Evolutionary conservation across 225 moss, liverwort and hornwort genomes (phyloP).

Genomic region (Neckera pumila): DNA sequence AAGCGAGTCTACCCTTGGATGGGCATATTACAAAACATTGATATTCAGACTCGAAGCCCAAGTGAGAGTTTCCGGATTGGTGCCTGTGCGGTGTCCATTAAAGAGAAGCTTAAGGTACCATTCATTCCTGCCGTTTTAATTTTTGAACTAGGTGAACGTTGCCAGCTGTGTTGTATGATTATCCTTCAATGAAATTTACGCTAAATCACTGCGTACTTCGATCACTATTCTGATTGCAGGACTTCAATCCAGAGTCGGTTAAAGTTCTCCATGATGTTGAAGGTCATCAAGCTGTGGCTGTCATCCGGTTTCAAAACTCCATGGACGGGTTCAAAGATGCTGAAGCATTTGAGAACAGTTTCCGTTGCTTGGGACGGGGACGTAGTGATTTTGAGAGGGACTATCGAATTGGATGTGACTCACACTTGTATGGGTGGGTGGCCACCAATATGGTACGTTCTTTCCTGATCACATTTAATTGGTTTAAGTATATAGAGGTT

Average conservation of each 20-base stretch:
- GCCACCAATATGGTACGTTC: constrained; percentile 32
- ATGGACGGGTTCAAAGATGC: constrained; percentile 67
- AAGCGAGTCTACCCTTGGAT: constrained; percentile 65
- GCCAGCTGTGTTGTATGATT: not conserved
- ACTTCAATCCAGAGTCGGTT: constrained; percentile 49
- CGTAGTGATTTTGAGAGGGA: constrained; percentile 47
- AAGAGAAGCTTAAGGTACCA: constrained; percentile 30
- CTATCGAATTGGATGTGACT: constrained; percentile 1
- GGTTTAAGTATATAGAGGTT: not conserved
- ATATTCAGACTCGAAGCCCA: constrained; percentile 7
- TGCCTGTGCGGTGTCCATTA: constrained; percentile 34
- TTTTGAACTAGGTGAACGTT: not conserved
- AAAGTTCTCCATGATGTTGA: constrained; percentile 34
- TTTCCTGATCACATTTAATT: not conserved
- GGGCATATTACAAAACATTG: constrained; percentile 59
- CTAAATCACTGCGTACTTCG: not conserved
- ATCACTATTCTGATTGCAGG: constrained; percentile 8
- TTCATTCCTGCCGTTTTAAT: not conserved
- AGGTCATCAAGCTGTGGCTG: constrained; percentile 37
- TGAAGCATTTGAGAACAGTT: constrained; percentile 63
- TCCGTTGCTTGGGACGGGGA: constrained; percentile 33
- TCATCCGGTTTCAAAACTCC: constrained; percentile 42
- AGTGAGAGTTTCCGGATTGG: constrained; percentile 21
- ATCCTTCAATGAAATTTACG: not conserved
- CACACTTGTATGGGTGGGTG: constrained; percentile 66